Base-by-base conservation (phyloP, 164 flowering plant species). In the Paratinospora sagittata region DNA sequence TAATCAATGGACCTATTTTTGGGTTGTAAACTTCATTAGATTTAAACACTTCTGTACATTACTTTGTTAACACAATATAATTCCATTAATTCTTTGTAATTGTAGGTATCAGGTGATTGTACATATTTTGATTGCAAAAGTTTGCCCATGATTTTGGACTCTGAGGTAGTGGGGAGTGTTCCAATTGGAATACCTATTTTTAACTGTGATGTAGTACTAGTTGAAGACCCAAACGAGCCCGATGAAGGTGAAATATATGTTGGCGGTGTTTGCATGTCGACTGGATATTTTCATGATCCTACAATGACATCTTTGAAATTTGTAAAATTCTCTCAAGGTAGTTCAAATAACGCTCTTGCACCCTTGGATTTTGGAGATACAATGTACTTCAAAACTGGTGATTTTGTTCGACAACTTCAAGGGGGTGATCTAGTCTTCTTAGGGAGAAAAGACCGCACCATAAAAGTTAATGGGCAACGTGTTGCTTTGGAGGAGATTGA, bases 81-180 rank as follows among this genome's bases (percentile, higher is more conserved):
- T 21, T 58, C 10, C 66, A 27, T 55, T 70, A 39, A 65, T 33
- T 45, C 55, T 10, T 68, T 72, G 70, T 60, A 49, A 67, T 74
- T 67, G 74, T 71, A 92, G 98, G 97, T 92, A 27, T 85, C 97
- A 65, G 98, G 98, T 30, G 98, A 95, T 76, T 95, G 98, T 74
- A 85, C 89, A 57, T 95, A 87, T 82, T 95, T 95, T 85, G 93
- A 95, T 76, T 95, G 97, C 86, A 86, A 81, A 77, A 83, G 76
- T 72, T 78, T 95, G 83, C 85, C 89, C 3, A 49, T 2, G 71
- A 80, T 95, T 61, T 81, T 92, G 73, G 87, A 87, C 79, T 78
- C 76, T 10, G 87, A 92, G 72, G 65, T 62, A 36, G 72, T 89
- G n/a, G 75, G 81, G 72, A 92, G 87, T 78, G 90, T 95, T 64